Base-by-base conservation (phyloP, 768 basidiomycete genomes). In the Panellus pusillus region DNA sequence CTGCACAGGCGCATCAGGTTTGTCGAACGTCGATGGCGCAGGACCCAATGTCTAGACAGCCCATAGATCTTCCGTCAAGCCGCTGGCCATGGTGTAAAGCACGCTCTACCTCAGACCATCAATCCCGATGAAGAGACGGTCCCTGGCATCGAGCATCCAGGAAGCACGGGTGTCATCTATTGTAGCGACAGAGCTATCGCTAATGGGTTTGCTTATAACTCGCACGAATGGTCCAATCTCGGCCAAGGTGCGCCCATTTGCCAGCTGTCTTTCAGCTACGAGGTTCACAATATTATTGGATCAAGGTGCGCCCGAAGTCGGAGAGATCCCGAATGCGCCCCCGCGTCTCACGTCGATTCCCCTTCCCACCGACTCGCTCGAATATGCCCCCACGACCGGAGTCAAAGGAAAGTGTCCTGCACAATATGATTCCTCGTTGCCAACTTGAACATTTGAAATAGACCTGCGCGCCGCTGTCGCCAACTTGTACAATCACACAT, bases 121-220 rank as follows among this genome's bases (percentile, higher is more conserved):
- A 87, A 91, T 60, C 84, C 87, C 3, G 88, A 91, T 61, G 92
- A 94, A 63, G 92, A 95, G 72, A 93, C 92, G 1, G 84, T 95
- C 4, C 93, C 92, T 17, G 92, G 91, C 44, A 90, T 91, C 63
- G 80, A 86, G 65, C 90, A 91, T 66, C 91, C 91, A 2, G 79
- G 79, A 41, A 79, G 78, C 63, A 81, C 79, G 29, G 79, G 79
- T 43, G 79, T 80, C 19, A 81, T 95, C 64, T 97, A 95, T 68
- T 94, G 93, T 70, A 92, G 90, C 1, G 91, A 94, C 65, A 85
- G 93, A 54, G 91, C 93, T n/a, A 91, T 93, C 75, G 93, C 93
- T 11, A 96, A 97, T 65, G 94, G 94, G 9, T 97, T 93, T 75
- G 86, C 74, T 59, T 89, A 91, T 54, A 74, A 76, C 60, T 84